Conservation (phyloP, 768 basidiomycete species). For the Tricholoma furcatifolium region DNA sequence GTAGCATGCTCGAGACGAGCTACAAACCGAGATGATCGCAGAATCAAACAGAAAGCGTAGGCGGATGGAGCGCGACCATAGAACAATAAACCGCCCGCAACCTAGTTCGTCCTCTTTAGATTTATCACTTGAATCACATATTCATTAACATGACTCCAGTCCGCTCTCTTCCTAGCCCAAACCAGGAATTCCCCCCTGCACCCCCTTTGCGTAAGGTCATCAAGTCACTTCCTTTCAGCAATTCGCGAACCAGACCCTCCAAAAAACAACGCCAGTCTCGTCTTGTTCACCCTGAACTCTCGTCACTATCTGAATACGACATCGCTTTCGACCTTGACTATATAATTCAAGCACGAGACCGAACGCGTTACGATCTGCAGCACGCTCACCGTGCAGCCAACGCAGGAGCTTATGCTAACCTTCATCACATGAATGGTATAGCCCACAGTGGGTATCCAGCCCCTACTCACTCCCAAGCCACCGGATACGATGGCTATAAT, state of each 20-base stretch:
- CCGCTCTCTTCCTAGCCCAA: slow-evolving; percentile 59
- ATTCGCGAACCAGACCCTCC: slow-evolving; percentile 21
- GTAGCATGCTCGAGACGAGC: slow-evolving; percentile 72
- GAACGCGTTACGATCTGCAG: slow-evolving; percentile 18
- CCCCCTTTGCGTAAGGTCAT: slow-evolving; percentile 69
- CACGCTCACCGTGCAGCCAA: slow-evolving; percentile 11
- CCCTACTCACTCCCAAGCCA: background rate
- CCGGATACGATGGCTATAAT: slow-evolving; percentile 5
- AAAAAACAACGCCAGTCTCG: slow-evolving; percentile 24
- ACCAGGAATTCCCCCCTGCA: slow-evolving; percentile 49
- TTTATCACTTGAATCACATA: background rate
- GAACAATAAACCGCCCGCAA: slow-evolving; percentile 73
- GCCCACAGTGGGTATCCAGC: background rate
- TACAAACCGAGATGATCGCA: slow-evolving; percentile 86
- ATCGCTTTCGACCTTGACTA: slow-evolving; percentile 54
- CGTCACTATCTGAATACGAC: slow-evolving; percentile 46
- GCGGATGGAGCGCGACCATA: slow-evolving; percentile 80
- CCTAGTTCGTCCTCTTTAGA: slow-evolving; percentile 49
- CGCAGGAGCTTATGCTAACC: slow-evolving; percentile 6
- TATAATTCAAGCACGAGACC: slow-evolving; percentile 42
- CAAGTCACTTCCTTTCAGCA: slow-evolving; percentile 53
- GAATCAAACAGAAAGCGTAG: slow-evolving; percentile 87
- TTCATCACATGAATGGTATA: slow-evolving; percentile 2
- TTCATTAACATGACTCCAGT: slow-evolving; percentile 31
- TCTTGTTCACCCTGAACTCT: slow-evolving; percentile 44